These are phyloP conservation scores for Bretschneidera sinensis DNA, from an alignment of 345 rosid species.

Conservation along the genomic window DNA sequence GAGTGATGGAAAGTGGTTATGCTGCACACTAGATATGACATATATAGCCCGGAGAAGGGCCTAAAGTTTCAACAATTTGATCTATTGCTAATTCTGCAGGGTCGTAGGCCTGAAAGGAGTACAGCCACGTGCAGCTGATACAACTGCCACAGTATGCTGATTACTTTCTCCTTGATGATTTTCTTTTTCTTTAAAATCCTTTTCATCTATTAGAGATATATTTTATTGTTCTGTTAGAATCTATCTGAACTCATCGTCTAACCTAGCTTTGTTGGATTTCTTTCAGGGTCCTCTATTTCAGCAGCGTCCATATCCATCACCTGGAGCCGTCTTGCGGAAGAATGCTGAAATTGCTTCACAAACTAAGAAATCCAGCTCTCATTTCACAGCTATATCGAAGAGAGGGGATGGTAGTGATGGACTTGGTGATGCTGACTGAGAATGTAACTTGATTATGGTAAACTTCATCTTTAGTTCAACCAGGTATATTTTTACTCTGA, in stretches of 20 bases:
- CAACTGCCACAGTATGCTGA: conserved; percentile 85
- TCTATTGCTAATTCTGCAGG: conserved; percentile 44
- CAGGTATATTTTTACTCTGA: too few relatives aligned
- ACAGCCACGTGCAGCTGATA: conserved; percentile 98
- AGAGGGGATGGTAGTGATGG: conserved; percentile 96
- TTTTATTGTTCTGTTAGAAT: not conserved
- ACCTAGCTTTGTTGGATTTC: conserved; percentile 4
- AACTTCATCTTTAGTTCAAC: too few relatives aligned
- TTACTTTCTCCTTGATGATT: not conserved
- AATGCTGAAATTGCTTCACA: conserved; percentile 83
- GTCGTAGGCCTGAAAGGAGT: conserved; percentile 97
- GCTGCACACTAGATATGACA: too few relatives aligned
- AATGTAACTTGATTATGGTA: too few relatives aligned
- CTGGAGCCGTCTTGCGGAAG: conserved; percentile 91
- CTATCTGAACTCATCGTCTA: not conserved
- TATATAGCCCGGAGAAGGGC: too few relatives aligned
- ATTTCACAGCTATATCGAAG: conserved; percentile 58
- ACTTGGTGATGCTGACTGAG: conserved; percentile 93
- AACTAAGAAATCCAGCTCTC: conserved; percentile 56
- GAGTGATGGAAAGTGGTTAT: too few relatives aligned
- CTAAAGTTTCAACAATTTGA: too few relatives aligned
- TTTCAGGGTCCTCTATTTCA: conserved; percentile 95
- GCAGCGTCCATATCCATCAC: conserved; percentile 97
- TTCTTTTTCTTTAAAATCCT: not conserved
- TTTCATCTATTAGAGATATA: not conserved